Conservation (phyloP, 495 filamentous ascomycete genomes). For the Hypoxylon rickii region DNA sequence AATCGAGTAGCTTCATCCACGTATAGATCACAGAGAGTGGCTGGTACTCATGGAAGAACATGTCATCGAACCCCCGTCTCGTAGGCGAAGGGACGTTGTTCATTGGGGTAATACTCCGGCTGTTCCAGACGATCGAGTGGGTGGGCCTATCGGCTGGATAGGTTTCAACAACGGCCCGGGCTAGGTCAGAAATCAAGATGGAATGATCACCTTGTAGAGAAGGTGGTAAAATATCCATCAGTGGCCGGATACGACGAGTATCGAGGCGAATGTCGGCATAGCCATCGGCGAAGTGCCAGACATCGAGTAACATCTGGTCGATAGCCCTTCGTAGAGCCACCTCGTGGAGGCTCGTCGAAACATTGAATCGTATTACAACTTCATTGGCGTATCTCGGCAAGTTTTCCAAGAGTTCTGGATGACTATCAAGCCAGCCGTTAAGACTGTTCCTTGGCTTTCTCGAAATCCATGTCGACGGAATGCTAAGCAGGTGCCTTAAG, state of each 20-base stretch:
- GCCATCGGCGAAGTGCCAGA: slow-evolving; percentile 82
- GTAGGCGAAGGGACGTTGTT: slow-evolving; percentile 20
- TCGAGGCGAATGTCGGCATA: slow-evolving; percentile 88
- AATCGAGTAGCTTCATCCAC: slow-evolving; percentile 89
- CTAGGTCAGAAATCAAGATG: slow-evolving; percentile 79
- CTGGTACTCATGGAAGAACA: slow-evolving; percentile 90
- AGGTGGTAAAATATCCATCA: slow-evolving; percentile 78
- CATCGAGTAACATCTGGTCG: slow-evolving; percentile 78
- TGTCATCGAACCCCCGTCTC: slow-evolving; percentile 54
- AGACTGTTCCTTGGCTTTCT: slow-evolving; percentile 23
- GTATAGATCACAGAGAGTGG: slow-evolving; percentile 71
- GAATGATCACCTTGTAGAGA: slow-evolving; percentile 75
- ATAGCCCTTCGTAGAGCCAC: slow-evolving; percentile 72
- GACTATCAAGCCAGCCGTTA: slow-evolving; percentile 36
- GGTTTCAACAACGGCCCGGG: slow-evolving; percentile 74
- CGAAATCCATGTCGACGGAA: slow-evolving; percentile 20
- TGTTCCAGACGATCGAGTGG: slow-evolving; percentile 28
- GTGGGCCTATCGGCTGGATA: slow-evolving; percentile 60
- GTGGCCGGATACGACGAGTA: slow-evolving; percentile 76
- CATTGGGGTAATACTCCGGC: slow-evolving; percentile 23
- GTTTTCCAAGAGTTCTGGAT: slow-evolving; percentile 37
- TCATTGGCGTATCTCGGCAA: slow-evolving; percentile 69
- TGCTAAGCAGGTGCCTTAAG: slow-evolving; percentile 31
- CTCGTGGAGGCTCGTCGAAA: slow-evolving; percentile 71
- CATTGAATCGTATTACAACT: slow-evolving; percentile 85